Base-by-base conservation (phyloP, 306 rosid species). In the Gynostemma pentaphyllum region DNA sequence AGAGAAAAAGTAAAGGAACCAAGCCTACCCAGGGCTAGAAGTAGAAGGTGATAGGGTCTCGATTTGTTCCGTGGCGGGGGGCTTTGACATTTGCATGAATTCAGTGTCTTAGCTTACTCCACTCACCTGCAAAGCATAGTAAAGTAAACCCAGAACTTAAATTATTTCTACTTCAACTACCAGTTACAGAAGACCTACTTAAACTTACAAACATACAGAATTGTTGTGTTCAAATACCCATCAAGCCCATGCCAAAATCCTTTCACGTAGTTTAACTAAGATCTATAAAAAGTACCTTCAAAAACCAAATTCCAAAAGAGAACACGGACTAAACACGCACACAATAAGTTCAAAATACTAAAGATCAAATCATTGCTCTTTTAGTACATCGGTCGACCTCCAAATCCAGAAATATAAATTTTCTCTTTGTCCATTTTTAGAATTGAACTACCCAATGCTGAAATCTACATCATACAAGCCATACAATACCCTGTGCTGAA, bases 81-180 rank as follows among this genome's bases (percentile, higher is more conserved):
- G 74, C 80, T 79, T 84, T 60, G 92, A 80, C 92, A 86, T 89
- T 89, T 84, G 85, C 95, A 78, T 55, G 67, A 63, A 68, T 59
- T 68, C 3, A 39, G 76, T 73, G 53, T 77, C 74, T 72, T 56
- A 68, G 69, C 44, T 62, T 71, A 70, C 67, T 77, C 68, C 54
- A 71, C 70, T 62, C 67, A 62, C 86, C 89, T 81, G 84, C 67
- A 74, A 78, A 64, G 67, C 36, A 24, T 29, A 69, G n/a, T 27
- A 27, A 19, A 47, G 11, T 16, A 36, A 19, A 53, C 55, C 37
- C 36, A 30, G 15, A 61, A 61, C 66, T 61, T 14, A 15, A 23
- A 9, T 21, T 5, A 22, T 10, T 57, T 22, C 30, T 7, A 23
- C 45, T 37, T 39, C 7, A 37, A 60, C 29, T 16, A 29, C 26